Evolutionary conservation across 768 basidiomycete species (phyloP), one percentile per base, ranked within the genome.

Genomic region (Dioszegia crocea): DNA sequence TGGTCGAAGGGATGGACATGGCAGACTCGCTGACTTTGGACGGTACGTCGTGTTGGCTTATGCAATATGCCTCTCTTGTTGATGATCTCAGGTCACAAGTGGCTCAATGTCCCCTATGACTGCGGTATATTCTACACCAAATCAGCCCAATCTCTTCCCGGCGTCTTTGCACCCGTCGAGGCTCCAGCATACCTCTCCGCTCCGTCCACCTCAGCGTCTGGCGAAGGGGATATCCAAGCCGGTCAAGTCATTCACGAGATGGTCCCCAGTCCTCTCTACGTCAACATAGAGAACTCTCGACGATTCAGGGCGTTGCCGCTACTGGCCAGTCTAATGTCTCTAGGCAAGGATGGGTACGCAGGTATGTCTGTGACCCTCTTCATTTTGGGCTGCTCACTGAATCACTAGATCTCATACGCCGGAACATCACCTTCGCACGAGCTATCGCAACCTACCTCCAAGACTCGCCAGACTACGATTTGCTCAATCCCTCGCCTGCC

Each of bases 101-200:
- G 78, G 79, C 77, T 81, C 11, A 79, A 81, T 53, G 79, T 80
- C 1, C 76, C 76, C 33, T 77, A 75, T 68, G 78, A 80, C 60
- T 73, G 73, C 44, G 80, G 78, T 2, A 41, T 80, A 4, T 80
- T 80, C 75, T 79, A 76, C 70, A 75, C 76, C 11, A 75, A 76
- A 3, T 55, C 65, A 23, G 14, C 56, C 2, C 38, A 54, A 11
- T 55, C 68, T 2, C 74, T 79, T 1, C 65, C 66, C 10, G 65
- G 67, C 2, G 61, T 79, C 21, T 77, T 78, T 43, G 80, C 79
- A 0, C 78, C 79, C 1, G 70, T 76, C 1, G 65, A 52, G 0
- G 64, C 68, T 0, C 77, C 80, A 0, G 76, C 80, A 1, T 81
- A 81, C 59, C 77, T 81, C 29, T 52, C 76, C 8, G 60, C 65